Conservation (phyloP, 2,329 filamentous ascomycete genomes). For the Sporothrix sp. region DNA sequence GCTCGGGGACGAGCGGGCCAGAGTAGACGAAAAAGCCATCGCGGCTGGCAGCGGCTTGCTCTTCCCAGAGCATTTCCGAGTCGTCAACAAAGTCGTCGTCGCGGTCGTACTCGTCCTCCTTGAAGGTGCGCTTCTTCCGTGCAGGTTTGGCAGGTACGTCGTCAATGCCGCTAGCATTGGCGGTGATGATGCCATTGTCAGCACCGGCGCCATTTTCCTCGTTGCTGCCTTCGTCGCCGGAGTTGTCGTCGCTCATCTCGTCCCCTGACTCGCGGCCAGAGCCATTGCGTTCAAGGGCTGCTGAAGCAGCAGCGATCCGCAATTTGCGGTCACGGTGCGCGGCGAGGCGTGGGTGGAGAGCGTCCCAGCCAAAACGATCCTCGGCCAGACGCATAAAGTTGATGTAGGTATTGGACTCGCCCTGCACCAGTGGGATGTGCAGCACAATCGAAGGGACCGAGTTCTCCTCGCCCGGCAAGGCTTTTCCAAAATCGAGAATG, state of each 20-base stretch:
- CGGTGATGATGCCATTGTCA: constrained; percentile 26
- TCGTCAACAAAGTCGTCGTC: constrained; percentile 85
- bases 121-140: constrained; percentile 72
- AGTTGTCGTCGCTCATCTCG: constrained; percentile 72
- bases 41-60: constrained; percentile 84
- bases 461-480: constrained; percentile 47
- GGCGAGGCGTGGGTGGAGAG: constrained; percentile 80
- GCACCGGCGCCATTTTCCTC: constrained; percentile 65
- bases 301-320: constrained; percentile 79
- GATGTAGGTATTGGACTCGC: constrained; percentile 79
- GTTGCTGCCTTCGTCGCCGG: constrained; percentile 70
- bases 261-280: constrained; percentile 61
- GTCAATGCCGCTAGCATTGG: constrained; percentile 46
- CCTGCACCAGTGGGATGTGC: constrained; percentile 62
- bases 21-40: constrained; percentile 98
- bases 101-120: constrained; percentile 75
- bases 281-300: constrained; percentile 67
- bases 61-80: constrained; percentile 89
- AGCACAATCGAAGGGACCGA: constrained; percentile 71
- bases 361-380: constrained; percentile 89
- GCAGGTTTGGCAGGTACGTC: constrained; percentile 49
- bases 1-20: constrained; percentile 79
- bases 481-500: constrained; percentile 53
- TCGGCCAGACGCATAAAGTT: constrained; percentile 93
- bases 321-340: constrained; percentile 81